phyloP scores from a whole-genome alignment of 116 monocot species.

The Phalaenopsis hybrid region DNA sequence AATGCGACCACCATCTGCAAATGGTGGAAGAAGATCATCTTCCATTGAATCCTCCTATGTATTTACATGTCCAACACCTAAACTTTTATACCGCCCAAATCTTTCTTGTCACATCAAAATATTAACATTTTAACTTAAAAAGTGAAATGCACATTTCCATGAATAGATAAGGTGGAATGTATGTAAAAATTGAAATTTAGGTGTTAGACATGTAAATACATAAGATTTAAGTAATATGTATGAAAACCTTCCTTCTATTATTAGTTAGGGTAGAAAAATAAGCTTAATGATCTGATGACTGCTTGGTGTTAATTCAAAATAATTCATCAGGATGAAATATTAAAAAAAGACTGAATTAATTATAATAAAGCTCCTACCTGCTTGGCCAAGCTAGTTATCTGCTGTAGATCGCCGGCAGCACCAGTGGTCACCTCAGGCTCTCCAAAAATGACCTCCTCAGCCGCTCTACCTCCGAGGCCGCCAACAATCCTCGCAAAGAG shows the following conservation, averaged over 20 bases:
- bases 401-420: slow-evolving; percentile 79
- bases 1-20: slow-evolving; percentile 87
- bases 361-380: slow-evolving; percentile 32
- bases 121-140: no score
- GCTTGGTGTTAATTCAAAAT: not conserved
- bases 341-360: not conserved
- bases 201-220: no score
- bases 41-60: no score
- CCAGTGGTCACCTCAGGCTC: slow-evolving; percentile 88
- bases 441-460: slow-evolving; percentile 83
- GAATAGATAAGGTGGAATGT: no score
- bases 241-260: no score
- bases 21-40: not conserved
- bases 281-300: not conserved
- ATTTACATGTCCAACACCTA: no score
- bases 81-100: no score
- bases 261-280: no score
- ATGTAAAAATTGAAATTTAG: no score
- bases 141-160: no score
- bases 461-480: slow-evolving; percentile 81
- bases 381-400: slow-evolving; percentile 77
- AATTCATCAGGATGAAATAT: not conserved
- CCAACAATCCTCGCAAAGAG: slow-evolving; percentile 82
- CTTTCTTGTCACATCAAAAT: no score
- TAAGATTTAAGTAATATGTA: no score